These are phyloP conservation scores for Cytospora mali DNA, from an alignment of 2,329 filamentous ascomycete genomes.

Conservation along the genomic window DNA sequence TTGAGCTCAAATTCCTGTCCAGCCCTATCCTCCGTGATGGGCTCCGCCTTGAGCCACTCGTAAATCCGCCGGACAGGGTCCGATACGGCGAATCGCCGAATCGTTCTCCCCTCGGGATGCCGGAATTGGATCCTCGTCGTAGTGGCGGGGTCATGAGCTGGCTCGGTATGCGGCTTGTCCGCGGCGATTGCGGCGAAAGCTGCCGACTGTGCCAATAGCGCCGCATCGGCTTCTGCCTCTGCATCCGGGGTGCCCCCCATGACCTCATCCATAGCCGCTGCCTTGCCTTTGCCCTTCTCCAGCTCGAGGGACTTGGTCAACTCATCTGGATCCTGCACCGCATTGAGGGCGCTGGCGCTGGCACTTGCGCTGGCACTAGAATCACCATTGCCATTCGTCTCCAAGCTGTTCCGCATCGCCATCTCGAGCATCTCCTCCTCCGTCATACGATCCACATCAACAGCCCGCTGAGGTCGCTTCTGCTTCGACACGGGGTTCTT, in stretches of 20 bases:
- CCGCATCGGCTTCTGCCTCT: slow-evolving; percentile 34
- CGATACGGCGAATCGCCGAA: slow-evolving; percentile 77
- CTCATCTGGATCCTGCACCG: slow-evolving; percentile 80
- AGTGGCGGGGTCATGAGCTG: slow-evolving; percentile 67
- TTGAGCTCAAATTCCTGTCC: slow-evolving; percentile 85
- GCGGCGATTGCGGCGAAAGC: slow-evolving; percentile 73
- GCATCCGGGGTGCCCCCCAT: slow-evolving; percentile 38
- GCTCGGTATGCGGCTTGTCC: slow-evolving; percentile 75
- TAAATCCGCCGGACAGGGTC: slow-evolving; percentile 84
- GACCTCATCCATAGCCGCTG: slow-evolving; percentile 38
- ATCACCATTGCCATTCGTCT: slow-evolving; percentile 48
- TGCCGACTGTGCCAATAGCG: slow-evolving; percentile 37
- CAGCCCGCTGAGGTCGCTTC: slow-evolving; percentile 63
- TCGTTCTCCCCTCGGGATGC: slow-evolving; percentile 80
- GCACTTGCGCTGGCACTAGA: slow-evolving; percentile 38
- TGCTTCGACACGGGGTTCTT: slow-evolving; percentile 93
- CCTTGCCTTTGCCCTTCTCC: slow-evolving; percentile 58
- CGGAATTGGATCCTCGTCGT: slow-evolving; percentile 92
- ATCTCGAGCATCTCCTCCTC: slow-evolving; percentile 97
- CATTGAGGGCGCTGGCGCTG: slow-evolving; percentile 38
- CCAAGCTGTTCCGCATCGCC: slow-evolving; percentile 86
- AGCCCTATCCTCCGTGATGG: slow-evolving; percentile 72
- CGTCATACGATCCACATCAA: slow-evolving; percentile 85
- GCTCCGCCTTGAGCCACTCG: slow-evolving; percentile 93
- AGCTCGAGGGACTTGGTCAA: slow-evolving; percentile 68